phyloP scores from a whole-genome alignment of 768 basidiomycete genomes.

The Bullera alba region DNA sequence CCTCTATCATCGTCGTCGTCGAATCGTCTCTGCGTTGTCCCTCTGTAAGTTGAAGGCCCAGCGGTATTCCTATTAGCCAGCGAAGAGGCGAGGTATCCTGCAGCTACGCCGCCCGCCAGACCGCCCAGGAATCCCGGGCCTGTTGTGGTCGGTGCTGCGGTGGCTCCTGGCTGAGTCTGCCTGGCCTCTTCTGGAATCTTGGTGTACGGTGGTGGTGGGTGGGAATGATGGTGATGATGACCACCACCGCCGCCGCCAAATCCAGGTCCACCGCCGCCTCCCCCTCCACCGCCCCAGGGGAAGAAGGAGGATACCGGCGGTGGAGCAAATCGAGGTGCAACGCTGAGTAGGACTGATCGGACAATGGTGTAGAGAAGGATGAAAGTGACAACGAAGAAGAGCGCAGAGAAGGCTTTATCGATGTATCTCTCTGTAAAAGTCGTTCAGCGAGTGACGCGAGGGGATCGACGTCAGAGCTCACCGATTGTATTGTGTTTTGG shows the following conservation, averaged over 20 bases:
- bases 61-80: constrained; percentile 3
- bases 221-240: constrained; percentile 47
- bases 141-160: constrained; percentile 50
- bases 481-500: no score
- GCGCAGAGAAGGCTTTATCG: constrained; percentile 3
- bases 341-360: constrained; percentile 52
- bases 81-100: constrained; percentile 49
- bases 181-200: constrained; percentile 10
- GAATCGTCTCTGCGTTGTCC: constrained; percentile 11
- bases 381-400: background rate
- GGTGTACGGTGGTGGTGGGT: constrained; percentile 36
- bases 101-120: constrained; percentile 64
- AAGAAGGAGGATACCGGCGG: constrained; percentile 39
- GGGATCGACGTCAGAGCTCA: no score
- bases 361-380: constrained; percentile 53
- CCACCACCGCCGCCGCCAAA: constrained; percentile 43
- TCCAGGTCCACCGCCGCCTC: constrained; percentile 40
- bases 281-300: constrained; percentile 48
- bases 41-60: no score
- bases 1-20: constrained; percentile 4
- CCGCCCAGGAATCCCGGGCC: constrained; percentile 80
- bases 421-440: constrained; percentile 10
- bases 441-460: no score
- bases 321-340: constrained; percentile 39
- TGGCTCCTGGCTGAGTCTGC: constrained; percentile 48